Evolutionary conservation across 1,284 basidiomycete genomes (phyloP).

Genomic region (Melampsora larici-populina): DNA sequence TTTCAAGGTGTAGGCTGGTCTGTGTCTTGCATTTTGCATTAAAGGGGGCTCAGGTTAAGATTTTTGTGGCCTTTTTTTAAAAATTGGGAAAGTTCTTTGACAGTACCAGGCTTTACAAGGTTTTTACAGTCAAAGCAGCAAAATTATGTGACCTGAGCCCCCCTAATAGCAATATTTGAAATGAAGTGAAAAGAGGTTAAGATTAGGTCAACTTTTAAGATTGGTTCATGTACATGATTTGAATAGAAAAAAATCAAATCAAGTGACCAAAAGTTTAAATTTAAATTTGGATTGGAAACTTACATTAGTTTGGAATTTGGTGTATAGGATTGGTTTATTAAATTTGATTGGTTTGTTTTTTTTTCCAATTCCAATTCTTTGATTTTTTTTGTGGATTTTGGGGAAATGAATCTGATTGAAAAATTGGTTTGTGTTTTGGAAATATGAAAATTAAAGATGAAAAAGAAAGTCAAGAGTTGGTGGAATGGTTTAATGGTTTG

Average conservation of each 20-base stretch:
- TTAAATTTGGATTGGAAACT: constrained; percentile 12
- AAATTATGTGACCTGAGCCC: no score
- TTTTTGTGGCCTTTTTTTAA: no score
- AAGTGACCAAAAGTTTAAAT: neutral
- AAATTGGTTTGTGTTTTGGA: neutral
- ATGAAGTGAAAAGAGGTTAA: neutral
- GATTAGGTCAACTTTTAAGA: constrained; percentile 22
- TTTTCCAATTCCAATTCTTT: neutral
- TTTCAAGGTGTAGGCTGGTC: no score
- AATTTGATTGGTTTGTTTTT: neutral
- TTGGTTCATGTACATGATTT: constrained; percentile 19
- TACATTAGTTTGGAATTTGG: constrained; percentile 12
- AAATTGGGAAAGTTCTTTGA: no score
- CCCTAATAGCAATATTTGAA: no score
- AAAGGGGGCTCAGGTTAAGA: no score
- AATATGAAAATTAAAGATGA: neutral
- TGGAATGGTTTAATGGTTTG: constrained; percentile 23
- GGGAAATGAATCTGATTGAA: neutral
- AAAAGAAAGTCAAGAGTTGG: neutral
- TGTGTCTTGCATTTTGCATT: no score
- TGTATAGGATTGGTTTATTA: constrained; percentile 2
- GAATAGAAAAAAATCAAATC: constrained; percentile 3
- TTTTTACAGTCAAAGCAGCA: no score
- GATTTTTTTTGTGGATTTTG: no score
- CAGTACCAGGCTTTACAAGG: no score